Conservation (phyloP, 768 basidiomycete species). For the Hortiboletus campestris region DNA sequence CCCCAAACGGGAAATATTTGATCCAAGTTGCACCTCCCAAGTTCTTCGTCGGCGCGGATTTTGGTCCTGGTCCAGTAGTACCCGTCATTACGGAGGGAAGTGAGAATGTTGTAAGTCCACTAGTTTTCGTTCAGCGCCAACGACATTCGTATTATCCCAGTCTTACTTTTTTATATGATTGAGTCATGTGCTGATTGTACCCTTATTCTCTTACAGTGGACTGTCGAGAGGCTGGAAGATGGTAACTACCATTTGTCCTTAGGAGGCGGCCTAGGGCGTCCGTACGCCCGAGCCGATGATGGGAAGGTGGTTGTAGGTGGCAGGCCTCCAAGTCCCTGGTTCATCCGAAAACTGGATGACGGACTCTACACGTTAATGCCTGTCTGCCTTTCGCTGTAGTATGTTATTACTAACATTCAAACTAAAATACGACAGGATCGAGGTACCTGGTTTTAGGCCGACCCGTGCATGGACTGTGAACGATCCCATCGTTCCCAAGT, state of each 20-base stretch:
- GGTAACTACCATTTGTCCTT: neutral
- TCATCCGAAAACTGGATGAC: neutral
- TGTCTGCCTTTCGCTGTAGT: neutral
- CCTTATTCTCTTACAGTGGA: neutral
- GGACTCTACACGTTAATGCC: neutral
- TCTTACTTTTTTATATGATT: neutral
- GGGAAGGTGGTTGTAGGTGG: neutral
- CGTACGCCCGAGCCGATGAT: no score
- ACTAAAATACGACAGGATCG: neutral
- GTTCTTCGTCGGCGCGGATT: neutral
- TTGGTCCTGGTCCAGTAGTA: fast-evolving
- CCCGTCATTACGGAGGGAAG: neutral
- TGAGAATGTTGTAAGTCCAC: neutral
- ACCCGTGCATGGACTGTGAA: neutral
- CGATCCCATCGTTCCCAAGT: neutral
- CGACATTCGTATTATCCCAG: neutral
- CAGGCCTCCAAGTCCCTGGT: neutral
- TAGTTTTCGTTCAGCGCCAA: neutral
- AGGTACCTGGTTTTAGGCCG: neutral
- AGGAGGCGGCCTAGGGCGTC: neutral
- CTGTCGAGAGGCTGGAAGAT: neutral
- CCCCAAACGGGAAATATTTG: neutral
- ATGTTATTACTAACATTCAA: neutral
- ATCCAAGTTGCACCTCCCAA: neutral
- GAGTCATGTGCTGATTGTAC: neutral